Base-by-base conservation (phyloP, 352 stramenopile genomes). In the Phytophthora fragariae region DNA sequence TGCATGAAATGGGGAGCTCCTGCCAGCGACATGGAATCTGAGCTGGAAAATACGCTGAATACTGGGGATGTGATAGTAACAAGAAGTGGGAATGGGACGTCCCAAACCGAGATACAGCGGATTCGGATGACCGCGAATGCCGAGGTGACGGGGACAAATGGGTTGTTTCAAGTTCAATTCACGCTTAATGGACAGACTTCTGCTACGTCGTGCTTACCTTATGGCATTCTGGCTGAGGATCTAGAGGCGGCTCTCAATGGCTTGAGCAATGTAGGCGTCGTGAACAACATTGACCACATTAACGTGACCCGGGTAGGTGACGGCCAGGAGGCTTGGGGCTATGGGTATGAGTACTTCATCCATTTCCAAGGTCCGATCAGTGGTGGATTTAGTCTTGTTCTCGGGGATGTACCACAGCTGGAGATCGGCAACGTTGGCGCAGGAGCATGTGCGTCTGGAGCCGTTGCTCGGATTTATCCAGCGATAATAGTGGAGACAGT, bases 321-420 rank as follows among this genome's bases (percentile, higher is more conserved):
- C 46, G 89, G 86, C 0, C 82, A 88, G 9, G 83, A 88, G 1
- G 69, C 68, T 7, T 94, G 81, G 85, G 89, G 89, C 6, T 96
- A 91, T 66, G 89, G 89, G 1, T 96, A 88, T 62, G 83, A 94
- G 63, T 96, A 94, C 65, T 68, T 82, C 7, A 84, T 96, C 60
- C 59, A 84, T 33, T 94, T 93, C 37, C 73, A 65, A 47, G 89
- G 89, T 5, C 83, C 88, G 4, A 52, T 92, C 10, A 61, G 63
- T 10, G 86, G 88, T 31, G 84, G 86, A 12, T 84, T 78, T 44
- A 94, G 84, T 44, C 72, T 37, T 24, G 80, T 95, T 12, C 53
- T 95, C 0, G 89, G 87, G 0, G 81, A 93, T 56, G 70, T 94
- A 5, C 65, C 72, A 15, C 72, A 78, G 24, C 53, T 94, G 1